phyloP scores from a whole-genome alignment of 1,284 basidiomycete genomes.

The Cutaneotrichosporon curvatum region DNA sequence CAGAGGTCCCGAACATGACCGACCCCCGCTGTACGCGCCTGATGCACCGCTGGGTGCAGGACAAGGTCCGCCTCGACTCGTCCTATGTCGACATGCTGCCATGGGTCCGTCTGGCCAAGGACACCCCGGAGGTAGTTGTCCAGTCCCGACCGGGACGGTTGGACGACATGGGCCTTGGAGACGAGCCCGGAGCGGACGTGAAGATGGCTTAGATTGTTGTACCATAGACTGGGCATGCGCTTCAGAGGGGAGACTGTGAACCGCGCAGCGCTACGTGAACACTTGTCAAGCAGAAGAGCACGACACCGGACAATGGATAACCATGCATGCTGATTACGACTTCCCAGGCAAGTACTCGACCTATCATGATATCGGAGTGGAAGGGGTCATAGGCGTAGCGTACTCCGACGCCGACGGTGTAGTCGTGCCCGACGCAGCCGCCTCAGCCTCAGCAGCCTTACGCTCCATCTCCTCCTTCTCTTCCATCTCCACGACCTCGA shows the following conservation, averaged over 20 bases:
- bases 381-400: too few species aligned
- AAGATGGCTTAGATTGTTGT: background rate
- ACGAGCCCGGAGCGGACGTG: background rate
- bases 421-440: conserved; percentile 1
- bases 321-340: too few species aligned
- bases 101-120: conserved; percentile 30
- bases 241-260: too few species aligned
- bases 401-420: too few species aligned
- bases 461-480: conserved; percentile 64
- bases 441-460: conserved; percentile 30
- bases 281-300: too few species aligned
- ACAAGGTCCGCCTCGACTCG: conserved; percentile 49
- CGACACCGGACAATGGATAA: too few species aligned
- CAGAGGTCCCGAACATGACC: conserved; percentile 80
- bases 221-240: too few species aligned
- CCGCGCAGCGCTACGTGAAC: too few species aligned
- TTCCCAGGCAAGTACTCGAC: too few species aligned
- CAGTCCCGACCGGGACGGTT: conserved; percentile 23
- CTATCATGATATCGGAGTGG: too few species aligned
- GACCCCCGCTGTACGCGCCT: conserved; percentile 63
- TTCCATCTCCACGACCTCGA: conserved; percentile 87
- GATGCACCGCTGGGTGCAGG: conserved; percentile 70
- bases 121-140: conserved; percentile 24
- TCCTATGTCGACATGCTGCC: conserved; percentile 61
- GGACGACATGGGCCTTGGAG: conserved; percentile 31